Percentiles rank a stretch among this genome's conserved stretches.
phyloP scores from a whole-genome alignment of 257 asterid genomes.

The Solanum virginianum region DNA sequence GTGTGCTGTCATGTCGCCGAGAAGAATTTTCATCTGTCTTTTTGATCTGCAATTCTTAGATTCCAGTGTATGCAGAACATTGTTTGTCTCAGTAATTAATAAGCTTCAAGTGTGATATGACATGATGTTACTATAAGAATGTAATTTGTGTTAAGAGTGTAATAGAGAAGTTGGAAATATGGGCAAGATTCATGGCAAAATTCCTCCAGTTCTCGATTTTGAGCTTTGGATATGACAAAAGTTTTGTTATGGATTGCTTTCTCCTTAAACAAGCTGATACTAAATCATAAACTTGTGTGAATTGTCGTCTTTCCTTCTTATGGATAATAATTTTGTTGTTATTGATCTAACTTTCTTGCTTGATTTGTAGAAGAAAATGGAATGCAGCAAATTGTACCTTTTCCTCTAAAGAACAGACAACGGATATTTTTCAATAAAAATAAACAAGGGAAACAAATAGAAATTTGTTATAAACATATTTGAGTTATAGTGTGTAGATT shows the following conservation, averaged over 20 bases:
- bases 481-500: too few relatives aligned
- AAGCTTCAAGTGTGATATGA: neutral
- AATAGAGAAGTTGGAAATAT: neutral
- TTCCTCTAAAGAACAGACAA: too few relatives aligned
- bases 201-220: neutral
- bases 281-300: neutral
- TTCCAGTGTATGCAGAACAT: neutral
- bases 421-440: too few relatives aligned
- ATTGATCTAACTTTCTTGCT: too few relatives aligned
- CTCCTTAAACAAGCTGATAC: neutral
- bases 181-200: neutral
- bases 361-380: too few relatives aligned
- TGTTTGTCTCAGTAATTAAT: neutral
- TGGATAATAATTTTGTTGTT: too few relatives aligned
- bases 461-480: too few relatives aligned
- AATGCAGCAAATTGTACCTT: too few relatives aligned
- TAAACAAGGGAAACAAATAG: too few relatives aligned
- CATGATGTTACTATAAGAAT: neutral
- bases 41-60: neutral
- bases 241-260: neutral
- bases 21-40: neutral
- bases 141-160: neutral
- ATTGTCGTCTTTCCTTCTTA: too few relatives aligned
- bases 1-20: neutral
- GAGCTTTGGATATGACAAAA: too few relatives aligned